A percentile compares a stretch with the other conserved stretches of the same genome.
phyloP scores from a whole-genome alignment of 495 filamentous ascomycete genomes.

The Tuber borchii region DNA sequence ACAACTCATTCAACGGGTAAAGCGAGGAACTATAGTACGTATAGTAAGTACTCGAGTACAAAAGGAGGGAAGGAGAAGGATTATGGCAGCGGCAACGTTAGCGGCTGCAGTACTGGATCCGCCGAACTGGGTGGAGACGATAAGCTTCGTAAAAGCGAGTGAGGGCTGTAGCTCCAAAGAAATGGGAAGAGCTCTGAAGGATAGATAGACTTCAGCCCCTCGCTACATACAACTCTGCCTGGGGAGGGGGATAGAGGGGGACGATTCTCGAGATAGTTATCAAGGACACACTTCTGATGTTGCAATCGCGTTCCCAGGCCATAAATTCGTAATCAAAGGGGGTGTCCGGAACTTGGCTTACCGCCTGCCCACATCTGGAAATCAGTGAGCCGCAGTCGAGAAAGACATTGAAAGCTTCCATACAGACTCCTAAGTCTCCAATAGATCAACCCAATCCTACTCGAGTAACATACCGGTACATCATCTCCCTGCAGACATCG shows the following conservation, averaged over 20 bases:
- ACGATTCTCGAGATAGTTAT: neutral
- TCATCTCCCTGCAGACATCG: conserved; percentile 4
- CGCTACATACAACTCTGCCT: neutral
- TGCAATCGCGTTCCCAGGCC: neutral
- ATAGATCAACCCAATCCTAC: neutral
- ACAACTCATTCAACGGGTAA: conserved; percentile 34
- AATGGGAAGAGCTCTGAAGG: neutral
- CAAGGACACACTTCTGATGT: neutral
- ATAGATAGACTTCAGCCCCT: neutral
- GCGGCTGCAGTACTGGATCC: neutral
- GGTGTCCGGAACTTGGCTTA: neutral
- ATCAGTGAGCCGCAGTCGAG: neutral
- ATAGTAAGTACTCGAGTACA: neutral
- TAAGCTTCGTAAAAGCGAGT: neutral
- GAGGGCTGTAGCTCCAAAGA: neutral
- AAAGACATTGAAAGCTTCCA: neutral
- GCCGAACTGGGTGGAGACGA: neutral
- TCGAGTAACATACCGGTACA: neutral
- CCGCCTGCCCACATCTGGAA: neutral
- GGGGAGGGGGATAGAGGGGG: neutral
- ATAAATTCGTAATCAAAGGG: conserved; percentile 1
- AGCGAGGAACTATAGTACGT: neutral
- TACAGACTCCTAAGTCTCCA: neutral
- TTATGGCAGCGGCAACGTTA: neutral
- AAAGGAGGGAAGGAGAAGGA: neutral